These are phyloP conservation scores for Zoysia pacifica DNA, from an alignment of 176 grass and related monocot species.

Conservation along the genomic window DNA sequence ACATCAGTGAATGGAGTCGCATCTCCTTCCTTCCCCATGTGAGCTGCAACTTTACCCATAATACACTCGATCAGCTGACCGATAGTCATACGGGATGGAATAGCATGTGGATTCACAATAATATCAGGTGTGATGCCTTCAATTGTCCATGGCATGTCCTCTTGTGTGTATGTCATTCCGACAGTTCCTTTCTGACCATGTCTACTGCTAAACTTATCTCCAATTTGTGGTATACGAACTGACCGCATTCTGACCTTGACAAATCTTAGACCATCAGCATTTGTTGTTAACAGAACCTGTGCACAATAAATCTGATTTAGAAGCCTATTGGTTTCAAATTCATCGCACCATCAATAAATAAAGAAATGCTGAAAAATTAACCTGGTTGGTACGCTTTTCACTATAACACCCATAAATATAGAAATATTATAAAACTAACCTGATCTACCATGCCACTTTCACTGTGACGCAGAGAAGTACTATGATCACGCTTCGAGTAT, in stretches of 20 bases:
- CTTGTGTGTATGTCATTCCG: conserved; percentile 98
- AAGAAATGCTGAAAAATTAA: conserved; percentile 19
- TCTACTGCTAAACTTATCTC: conserved; percentile 97
- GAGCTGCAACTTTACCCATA: conserved; percentile 97
- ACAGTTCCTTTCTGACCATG: conserved; percentile 99
- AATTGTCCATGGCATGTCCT: conserved; percentile 99
- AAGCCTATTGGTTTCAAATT: conserved; percentile 21
- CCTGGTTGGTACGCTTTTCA: conserved; percentile 37
- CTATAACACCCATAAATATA: not conserved
- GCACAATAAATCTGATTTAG: conserved; percentile 28
- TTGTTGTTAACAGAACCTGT: conserved; percentile 96
- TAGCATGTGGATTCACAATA: conserved; percentile 97
- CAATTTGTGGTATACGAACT: conserved; percentile 95
- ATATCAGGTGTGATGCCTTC: conserved; percentile 99
- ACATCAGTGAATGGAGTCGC: conserved; percentile 98
- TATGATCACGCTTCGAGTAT: conserved; percentile 88
- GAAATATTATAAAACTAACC: conserved; percentile 38
- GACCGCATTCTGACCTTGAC: conserved; percentile 98
- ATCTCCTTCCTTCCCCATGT: conserved; percentile 96
- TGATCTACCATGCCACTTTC: conserved; percentile 99
- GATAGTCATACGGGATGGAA: conserved; percentile 99
- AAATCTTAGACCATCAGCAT: conserved; percentile 97
- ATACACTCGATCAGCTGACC: conserved; percentile 99
- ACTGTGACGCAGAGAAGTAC: conserved; percentile 88
- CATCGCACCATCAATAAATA: not conserved